Percentiles rank a stretch among this genome's conserved stretches.
phyloP scores from a whole-genome alignment of 1,139 yeast genomes.

The Entelexis paramagnoliae region DNA sequence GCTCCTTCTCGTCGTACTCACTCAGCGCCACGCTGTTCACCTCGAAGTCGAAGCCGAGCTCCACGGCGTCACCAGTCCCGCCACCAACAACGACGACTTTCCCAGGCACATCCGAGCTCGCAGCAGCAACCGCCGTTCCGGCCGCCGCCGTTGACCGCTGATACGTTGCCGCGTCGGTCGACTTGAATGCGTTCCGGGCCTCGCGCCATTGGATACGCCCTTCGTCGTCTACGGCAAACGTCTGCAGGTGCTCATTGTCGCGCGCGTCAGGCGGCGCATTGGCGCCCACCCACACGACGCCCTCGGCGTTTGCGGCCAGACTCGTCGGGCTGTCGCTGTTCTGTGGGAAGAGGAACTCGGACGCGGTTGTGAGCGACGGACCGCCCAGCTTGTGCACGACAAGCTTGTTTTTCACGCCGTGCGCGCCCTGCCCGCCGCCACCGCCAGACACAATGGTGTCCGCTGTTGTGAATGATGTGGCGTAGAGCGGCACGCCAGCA shows the following conservation, averaged over 20 bases:
- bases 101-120: constrained; percentile 11
- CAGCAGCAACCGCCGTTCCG: constrained; percentile 10
- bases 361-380: background rate
- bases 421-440: constrained; percentile 89
- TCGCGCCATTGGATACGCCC: background rate
- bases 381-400: constrained; percentile 24
- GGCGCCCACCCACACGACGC: constrained; percentile 19
- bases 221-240: constrained; percentile 5
- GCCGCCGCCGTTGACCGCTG: constrained; percentile 14
- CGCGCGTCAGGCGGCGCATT: constrained; percentile 13
- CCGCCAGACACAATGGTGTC: constrained; percentile 66
- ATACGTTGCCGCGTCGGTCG: constrained; percentile 6
- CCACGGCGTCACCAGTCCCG: constrained; percentile 1
- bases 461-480: constrained; percentile 58
- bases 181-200: constrained; percentile 6
- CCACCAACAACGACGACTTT: constrained; percentile 1
- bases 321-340: constrained; percentile 32
- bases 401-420: constrained; percentile 79
- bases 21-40: constrained; percentile 12
- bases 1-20: constrained; percentile 15
- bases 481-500: constrained; percentile 51
- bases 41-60: constrained; percentile 9
- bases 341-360: constrained; percentile 18
- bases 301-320: constrained; percentile 26
- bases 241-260: constrained; percentile 12